Conservation (phyloP, 306 rosid species). For the Begonia loranthoides region DNA sequence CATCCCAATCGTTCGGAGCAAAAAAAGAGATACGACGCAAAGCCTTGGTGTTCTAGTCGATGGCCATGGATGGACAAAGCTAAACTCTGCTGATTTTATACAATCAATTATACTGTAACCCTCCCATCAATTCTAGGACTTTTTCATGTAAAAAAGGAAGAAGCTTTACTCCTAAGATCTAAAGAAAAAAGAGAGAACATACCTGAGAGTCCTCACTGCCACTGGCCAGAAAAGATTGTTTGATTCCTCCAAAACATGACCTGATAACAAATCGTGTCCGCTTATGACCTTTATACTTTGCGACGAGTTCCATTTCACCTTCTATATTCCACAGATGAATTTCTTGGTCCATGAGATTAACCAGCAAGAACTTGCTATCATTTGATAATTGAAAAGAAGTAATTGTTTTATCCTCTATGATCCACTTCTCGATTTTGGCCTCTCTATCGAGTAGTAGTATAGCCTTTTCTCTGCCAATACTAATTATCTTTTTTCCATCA, state of each 20-base stretch:
- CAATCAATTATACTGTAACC: too few species aligned
- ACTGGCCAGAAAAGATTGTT: conserved; percentile 84
- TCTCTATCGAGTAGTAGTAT: conserved; percentile 67
- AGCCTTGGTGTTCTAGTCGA: too few species aligned
- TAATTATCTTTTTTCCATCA: conserved; percentile 64
- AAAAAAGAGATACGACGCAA: too few species aligned
- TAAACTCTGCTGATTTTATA: too few species aligned
- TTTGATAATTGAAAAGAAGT: conserved; percentile 82
- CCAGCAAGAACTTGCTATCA: conserved; percentile 63
- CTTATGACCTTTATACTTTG: conserved; percentile 71
- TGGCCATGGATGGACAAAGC: too few species aligned
- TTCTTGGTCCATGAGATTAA: conserved; percentile 86
- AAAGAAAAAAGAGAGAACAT: conserved; percentile 7
- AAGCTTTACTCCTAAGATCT: too few species aligned
- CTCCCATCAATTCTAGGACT: too few species aligned
- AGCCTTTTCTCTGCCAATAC: conserved; percentile 51
- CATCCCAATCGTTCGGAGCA: too few species aligned
- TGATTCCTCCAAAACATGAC: conserved; percentile 92
- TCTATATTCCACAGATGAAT: conserved; percentile 88
- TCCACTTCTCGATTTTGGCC: conserved; percentile 55
- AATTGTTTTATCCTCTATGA: conserved; percentile 66
- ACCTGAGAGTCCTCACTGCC: conserved; percentile 99
- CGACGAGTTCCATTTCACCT: conserved; percentile 50
- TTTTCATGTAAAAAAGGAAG: too few species aligned
- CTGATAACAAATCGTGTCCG: conserved; percentile 72